Percentiles rank a stretch among this genome's conserved stretches.
These are phyloP conservation scores for Pseudogymnoascus sp. DNA, from an alignment of 2,329 filamentous ascomycete species.

Conservation along the genomic window DNA sequence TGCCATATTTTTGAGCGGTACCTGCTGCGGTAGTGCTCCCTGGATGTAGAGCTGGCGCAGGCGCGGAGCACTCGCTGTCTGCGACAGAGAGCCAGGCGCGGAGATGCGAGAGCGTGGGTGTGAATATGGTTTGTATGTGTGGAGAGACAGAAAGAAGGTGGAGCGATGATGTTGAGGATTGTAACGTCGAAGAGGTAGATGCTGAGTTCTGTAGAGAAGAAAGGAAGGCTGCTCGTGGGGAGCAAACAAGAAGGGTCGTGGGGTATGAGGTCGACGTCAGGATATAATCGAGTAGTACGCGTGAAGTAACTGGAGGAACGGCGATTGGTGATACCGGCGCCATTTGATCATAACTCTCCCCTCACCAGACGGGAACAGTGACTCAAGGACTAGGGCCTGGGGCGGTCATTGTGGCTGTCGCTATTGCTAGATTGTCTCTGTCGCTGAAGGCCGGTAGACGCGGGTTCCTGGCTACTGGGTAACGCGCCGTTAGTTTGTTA, in stretches of 20 bases:
- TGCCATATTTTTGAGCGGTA: constrained; percentile 22
- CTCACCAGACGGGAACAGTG: not conserved
- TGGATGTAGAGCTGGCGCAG: constrained; percentile 25
- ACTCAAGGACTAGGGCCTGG: not conserved
- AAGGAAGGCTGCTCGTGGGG: constrained; percentile 57
- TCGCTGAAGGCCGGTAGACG: not conserved
- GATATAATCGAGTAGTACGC: constrained; percentile 57
- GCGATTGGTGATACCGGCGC: constrained; percentile 33
- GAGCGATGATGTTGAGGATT: constrained; percentile 52
- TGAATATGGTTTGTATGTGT: constrained; percentile 64
- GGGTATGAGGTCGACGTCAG: constrained; percentile 48
- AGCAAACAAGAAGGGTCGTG: constrained; percentile 66
- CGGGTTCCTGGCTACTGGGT: not conserved
- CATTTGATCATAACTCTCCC: constrained; percentile 13
- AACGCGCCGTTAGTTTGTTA: not conserved
- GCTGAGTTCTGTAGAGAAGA: constrained; percentile 47
- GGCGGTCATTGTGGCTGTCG: not conserved
- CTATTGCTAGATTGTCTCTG: not conserved
- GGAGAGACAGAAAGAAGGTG: constrained; percentile 61
- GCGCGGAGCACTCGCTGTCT: constrained; percentile 30
- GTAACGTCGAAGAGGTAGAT: constrained; percentile 14
- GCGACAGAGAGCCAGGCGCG: constrained; percentile 63
- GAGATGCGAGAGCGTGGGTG: constrained; percentile 67
- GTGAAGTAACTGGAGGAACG: constrained; percentile 38
- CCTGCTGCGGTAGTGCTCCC: not conserved